A percentile compares a stretch with the other conserved stretches of the same genome.
These are phyloP conservation scores for Plenodomus tracheiphilus DNA, from an alignment of 2,329 filamentous ascomycete species.

Conservation along the genomic window DNA sequence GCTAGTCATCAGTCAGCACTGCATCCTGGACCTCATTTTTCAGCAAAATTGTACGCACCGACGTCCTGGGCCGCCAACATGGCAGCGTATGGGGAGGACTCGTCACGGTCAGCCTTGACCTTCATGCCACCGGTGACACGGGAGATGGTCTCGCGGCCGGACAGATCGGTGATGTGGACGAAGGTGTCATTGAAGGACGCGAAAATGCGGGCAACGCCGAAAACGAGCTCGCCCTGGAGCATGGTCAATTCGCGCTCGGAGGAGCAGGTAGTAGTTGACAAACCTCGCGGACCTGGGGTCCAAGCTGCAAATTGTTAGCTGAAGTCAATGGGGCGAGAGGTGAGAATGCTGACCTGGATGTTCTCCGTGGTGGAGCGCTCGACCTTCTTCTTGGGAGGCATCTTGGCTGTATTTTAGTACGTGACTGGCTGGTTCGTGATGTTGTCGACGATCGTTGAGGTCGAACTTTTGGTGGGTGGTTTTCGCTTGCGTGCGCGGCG, in stretches of 20 bases:
- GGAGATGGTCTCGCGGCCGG: constrained; percentile 98
- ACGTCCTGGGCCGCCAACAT: constrained; percentile 99
- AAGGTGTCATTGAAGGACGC: constrained; percentile 70
- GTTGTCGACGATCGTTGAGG: constrained; percentile 23
- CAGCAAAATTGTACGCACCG: constrained; percentile 27
- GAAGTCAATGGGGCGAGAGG: background rate
- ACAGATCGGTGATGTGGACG: constrained; percentile 99
- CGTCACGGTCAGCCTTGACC: constrained; percentile 94
- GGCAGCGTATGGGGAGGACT: constrained; percentile 99
- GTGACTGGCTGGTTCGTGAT: constrained; percentile 34
- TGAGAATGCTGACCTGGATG: constrained; percentile 55
- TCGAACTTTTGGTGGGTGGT: constrained; percentile 21
- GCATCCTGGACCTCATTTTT: background rate
- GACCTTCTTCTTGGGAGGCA: constrained; percentile 88
- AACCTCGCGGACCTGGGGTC: constrained; percentile 93
- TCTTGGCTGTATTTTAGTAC: constrained; percentile 49
- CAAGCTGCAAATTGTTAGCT: constrained; percentile 55
- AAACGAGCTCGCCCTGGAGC: constrained; percentile 83
- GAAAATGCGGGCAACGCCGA: constrained; percentile 97
- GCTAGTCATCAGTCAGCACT: constrained; percentile 58
- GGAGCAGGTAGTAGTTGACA: constrained; percentile 10
- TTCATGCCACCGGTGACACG: constrained; percentile 99
- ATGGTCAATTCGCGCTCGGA: constrained; percentile 23
- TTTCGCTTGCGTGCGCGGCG: constrained; percentile 18
- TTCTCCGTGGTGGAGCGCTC: constrained; percentile 86